A percentile compares a stretch with the other conserved stretches of the same genome.
phyloP scores from a whole-genome alignment of 106 monocot genomes.

The Dioscorea zingiberensis region DNA sequence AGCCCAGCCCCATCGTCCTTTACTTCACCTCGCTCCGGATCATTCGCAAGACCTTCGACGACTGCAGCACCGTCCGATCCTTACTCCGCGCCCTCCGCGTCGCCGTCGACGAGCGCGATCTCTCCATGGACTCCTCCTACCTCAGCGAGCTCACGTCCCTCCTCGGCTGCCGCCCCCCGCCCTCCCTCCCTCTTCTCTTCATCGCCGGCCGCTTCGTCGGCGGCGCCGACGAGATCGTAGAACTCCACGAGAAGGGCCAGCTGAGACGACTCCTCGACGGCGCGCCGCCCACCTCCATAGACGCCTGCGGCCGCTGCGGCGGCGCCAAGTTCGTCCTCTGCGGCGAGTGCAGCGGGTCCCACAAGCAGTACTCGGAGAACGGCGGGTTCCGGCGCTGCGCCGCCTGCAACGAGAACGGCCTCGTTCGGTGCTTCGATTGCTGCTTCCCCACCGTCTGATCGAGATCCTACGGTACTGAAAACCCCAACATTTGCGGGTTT shows the following conservation, averaged over 20 bases:
- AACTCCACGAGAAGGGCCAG: constrained; percentile 65
- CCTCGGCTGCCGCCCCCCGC: constrained; percentile 9
- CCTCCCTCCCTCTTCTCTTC: constrained; percentile 55
- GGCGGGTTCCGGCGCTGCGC: constrained; percentile 51
- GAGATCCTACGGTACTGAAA: constrained; percentile 2
- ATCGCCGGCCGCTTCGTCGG: constrained; percentile 63
- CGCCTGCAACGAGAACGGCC: constrained; percentile 84
- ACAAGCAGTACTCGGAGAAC: constrained; percentile 56
- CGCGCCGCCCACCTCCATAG: no score
- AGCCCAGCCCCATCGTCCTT: constrained; percentile 19
- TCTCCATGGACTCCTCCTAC: constrained; percentile 11
- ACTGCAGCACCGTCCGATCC: constrained; percentile 7
- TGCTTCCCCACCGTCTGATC: no score
- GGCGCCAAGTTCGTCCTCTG: constrained; percentile 67
- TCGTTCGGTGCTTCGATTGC: constrained; percentile 55
- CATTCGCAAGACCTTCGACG: constrained; percentile 12
- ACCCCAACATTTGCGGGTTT: no score
- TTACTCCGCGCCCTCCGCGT: constrained; percentile 10
- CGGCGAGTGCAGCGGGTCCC: constrained; percentile 54
- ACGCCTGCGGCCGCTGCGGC: constrained; percentile 35
- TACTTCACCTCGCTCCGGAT: constrained; percentile 15
- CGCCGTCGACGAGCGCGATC: constrained; percentile 10
- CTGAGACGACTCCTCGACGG: constrained; percentile 40
- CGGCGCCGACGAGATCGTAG: constrained; percentile 75
- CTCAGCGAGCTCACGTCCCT: constrained; percentile 17